These are phyloP conservation scores for Spiromastix sp. DNA, from an alignment of 2,329 filamentous ascomycete species.

Conservation along the genomic window DNA sequence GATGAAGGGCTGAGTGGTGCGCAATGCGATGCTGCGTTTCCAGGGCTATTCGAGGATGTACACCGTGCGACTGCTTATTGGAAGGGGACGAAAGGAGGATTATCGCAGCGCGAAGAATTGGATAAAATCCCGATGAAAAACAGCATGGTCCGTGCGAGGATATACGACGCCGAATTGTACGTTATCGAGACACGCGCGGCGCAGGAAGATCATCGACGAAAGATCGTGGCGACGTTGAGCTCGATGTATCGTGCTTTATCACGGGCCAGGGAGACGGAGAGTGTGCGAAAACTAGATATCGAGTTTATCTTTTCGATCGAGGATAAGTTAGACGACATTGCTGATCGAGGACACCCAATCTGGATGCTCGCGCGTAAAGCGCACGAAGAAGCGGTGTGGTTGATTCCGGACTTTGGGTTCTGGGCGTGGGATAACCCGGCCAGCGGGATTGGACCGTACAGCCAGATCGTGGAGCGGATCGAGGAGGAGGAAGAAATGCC, in stretches of 20 bases:
- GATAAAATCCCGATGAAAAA: conserved; percentile 18
- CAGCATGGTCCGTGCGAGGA: conserved; percentile 27
- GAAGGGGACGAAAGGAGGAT: conserved; percentile 15
- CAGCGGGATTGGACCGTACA: conserved; percentile 26
- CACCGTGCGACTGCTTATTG: conserved; percentile 21
- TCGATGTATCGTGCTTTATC: conserved; percentile 40
- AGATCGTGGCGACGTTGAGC: conserved; percentile 33
- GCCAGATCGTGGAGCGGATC: conserved; percentile 25
- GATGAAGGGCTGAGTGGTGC: conserved; percentile 19
- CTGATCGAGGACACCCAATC: conserved; percentile 24
- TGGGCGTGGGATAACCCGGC: conserved; percentile 37
- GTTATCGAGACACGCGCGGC: conserved; percentile 20
- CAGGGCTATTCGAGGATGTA: conserved; percentile 27
- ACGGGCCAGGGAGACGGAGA: conserved; percentile 24
- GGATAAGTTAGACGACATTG: conserved; percentile 34
- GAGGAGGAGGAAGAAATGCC: conserved; percentile 16
- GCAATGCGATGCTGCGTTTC: conserved; percentile 25
- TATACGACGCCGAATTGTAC: conserved; percentile 23
- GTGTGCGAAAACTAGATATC: conserved; percentile 26
- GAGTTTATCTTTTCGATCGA: conserved; percentile 38
- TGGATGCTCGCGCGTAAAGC: conserved; percentile 34
- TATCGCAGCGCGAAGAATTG: conserved; percentile 16
- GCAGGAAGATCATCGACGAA: conserved; percentile 28
- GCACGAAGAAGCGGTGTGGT: conserved; percentile 35
- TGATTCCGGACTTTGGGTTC: conserved; percentile 44